Percentiles rank a stretch among this genome's conserved stretches.
These are phyloP conservation scores for Suillus occidentalis DNA, from an alignment of 768 basidiomycete species.

Conservation along the genomic window DNA sequence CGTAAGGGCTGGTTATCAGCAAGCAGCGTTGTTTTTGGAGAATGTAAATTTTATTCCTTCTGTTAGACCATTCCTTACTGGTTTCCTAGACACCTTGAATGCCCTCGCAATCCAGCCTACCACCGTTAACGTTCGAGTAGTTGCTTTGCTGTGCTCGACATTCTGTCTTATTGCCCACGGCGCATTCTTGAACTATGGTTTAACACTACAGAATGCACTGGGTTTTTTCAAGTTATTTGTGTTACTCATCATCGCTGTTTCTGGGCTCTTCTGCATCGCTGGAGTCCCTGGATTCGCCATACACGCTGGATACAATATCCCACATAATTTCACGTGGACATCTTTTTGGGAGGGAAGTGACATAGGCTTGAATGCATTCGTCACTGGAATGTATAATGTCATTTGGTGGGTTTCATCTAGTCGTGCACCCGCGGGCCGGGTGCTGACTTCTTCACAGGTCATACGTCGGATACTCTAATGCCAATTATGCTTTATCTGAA, in stretches of 20 bases:
- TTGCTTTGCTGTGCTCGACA: slow-evolving; percentile 55
- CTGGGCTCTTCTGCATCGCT: slow-evolving; percentile 52
- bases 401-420: slow-evolving; percentile 50
- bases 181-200: slow-evolving; percentile 49
- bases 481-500: slow-evolving; percentile 75
- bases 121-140: slow-evolving; percentile 47
- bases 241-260: slow-evolving; percentile 49
- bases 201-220: slow-evolving; percentile 63
- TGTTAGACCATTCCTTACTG: neutral
- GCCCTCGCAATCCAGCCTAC: slow-evolving; percentile 48
- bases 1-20: slow-evolving; percentile 57
- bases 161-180: slow-evolving; percentile 61
- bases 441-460: slow-evolving; percentile 44
- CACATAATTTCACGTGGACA: slow-evolving; percentile 59
- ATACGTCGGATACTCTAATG: slow-evolving; percentile 71
- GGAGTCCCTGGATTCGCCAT: slow-evolving; percentile 52
- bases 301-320: slow-evolving; percentile 48
- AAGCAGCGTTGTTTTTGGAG: slow-evolving; percentile 66
- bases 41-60: slow-evolving; percentile 48
- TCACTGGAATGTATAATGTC: slow-evolving; percentile 65
- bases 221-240: slow-evolving; percentile 63
- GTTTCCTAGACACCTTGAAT: slow-evolving; percentile 53
- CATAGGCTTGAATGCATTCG: slow-evolving; percentile 57
- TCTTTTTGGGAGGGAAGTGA: slow-evolving; percentile 64
- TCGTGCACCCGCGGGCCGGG: neutral